Evolutionary conservation across 2,329 filamentous ascomycete genomes (phyloP).

Genomic region (Diplodia sapinea): DNA sequence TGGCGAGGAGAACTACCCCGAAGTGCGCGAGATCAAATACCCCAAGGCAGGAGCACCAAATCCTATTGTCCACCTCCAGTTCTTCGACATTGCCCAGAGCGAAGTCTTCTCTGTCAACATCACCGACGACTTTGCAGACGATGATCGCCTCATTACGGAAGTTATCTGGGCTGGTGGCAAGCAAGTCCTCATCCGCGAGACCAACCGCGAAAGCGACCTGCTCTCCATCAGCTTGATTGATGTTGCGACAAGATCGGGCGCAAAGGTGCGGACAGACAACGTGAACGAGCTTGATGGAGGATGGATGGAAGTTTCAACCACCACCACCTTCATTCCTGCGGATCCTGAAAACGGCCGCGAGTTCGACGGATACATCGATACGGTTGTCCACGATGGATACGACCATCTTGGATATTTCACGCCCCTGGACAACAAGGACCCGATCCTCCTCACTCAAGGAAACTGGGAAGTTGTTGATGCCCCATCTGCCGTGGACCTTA

Average conservation of each 20-base stretch:
- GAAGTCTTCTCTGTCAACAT: slow-evolving; percentile 83
- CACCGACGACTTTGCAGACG: slow-evolving; percentile 75
- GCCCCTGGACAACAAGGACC: slow-evolving; percentile 81
- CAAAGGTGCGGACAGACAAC: slow-evolving; percentile 78
- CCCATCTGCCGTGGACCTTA: slow-evolving; percentile 82
- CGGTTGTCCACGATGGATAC: slow-evolving; percentile 81
- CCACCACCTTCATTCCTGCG: slow-evolving; percentile 83
- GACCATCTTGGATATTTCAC: slow-evolving; percentile 95
- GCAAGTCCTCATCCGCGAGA: slow-evolving; percentile 86
- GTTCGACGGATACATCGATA: slow-evolving; percentile 91
- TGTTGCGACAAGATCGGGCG: slow-evolving; percentile 72
- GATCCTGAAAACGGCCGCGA: slow-evolving; percentile 76
- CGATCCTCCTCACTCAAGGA: slow-evolving; percentile 84
- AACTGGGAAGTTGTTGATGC: slow-evolving; percentile 90
- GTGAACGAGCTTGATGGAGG: slow-evolving; percentile 87
- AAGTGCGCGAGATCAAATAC: slow-evolving; percentile 92
- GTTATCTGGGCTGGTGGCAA: slow-evolving; percentile 84
- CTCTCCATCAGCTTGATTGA: slow-evolving; percentile 88
- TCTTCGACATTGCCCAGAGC: slow-evolving; percentile 80
- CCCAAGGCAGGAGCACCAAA: slow-evolving; percentile 95
- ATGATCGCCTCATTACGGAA: slow-evolving; percentile 89
- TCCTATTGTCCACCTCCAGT: slow-evolving; percentile 83
- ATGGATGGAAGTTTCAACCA: slow-evolving; percentile 94
- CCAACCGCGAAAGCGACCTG: slow-evolving; percentile 92
- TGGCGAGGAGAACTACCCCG: slow-evolving; percentile 87